phyloP scores from a whole-genome alignment of 768 basidiomycete species.

The Lentinula edodes region DNA sequence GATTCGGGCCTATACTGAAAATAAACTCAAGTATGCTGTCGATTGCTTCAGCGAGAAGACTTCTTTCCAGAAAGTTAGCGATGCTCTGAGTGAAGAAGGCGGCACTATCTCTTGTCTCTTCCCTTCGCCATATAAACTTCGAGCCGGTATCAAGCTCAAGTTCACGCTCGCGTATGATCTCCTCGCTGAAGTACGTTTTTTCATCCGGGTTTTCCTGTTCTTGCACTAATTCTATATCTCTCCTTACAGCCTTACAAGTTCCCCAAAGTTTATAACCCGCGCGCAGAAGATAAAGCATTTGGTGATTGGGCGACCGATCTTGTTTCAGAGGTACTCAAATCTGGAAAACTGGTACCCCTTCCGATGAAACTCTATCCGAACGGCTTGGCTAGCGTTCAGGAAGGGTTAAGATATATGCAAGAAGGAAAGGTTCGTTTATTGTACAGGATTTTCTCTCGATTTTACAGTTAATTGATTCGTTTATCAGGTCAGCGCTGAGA shows the following conservation, averaged over 20 bases:
- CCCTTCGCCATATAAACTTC: neutral
- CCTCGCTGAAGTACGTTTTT: neutral
- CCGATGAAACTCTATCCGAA: conserved; percentile 3
- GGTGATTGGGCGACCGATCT: neutral
- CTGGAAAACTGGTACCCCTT: neutral
- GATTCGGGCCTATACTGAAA: conserved; percentile 9
- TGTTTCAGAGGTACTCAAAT: neutral
- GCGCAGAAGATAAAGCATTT: neutral
- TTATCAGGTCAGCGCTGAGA: conserved; percentile 5
- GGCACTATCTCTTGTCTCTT: neutral
- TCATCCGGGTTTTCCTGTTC: neutral
- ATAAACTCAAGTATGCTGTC: conserved; percentile 2
- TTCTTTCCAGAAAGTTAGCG: neutral
- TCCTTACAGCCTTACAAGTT: neutral
- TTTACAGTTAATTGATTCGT: neutral
- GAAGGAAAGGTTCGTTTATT: conserved; percentile 7
- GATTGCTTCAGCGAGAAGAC: conserved; percentile 5
- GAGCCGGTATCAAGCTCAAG: neutral
- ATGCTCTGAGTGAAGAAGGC: conserved; percentile 5
- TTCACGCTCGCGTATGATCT: neutral
- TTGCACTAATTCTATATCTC: neutral
- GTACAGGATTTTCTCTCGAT: neutral
- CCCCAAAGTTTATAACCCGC: neutral
- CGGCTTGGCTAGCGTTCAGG: conserved; percentile 10
- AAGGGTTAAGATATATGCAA: conserved; percentile 12